Evolutionary conservation across 2,329 filamentous ascomycete species (phyloP), one percentile per base, ranked within the genome.

Genomic region (Setomelanomma holmii): DNA sequence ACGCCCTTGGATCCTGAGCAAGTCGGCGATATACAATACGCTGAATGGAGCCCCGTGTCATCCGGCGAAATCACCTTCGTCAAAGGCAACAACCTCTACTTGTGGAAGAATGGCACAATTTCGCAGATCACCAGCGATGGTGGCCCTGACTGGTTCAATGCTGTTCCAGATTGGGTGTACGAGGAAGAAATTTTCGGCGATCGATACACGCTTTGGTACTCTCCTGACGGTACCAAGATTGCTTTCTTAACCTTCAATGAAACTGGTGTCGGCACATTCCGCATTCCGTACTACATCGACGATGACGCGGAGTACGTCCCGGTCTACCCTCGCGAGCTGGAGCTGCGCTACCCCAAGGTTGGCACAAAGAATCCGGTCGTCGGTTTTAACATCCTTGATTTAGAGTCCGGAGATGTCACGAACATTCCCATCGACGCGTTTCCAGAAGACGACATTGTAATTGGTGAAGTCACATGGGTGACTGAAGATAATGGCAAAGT

Each of bases 381-480:
- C 1, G 75, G 80, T 14, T 79, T 89, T 55, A 84, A 84, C 47
- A 66, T 90, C 1, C 73, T 89, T 2, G 76, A 83, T 17, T 68
- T 89, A 11, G 75, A 75, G 3, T 76, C 77, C 2, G 75, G 78
- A 5, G 72, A 81, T 36, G 74, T 76, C 40, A 75, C 75, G 1
- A 63, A 76, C 0, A 73, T 88, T 2, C 67, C 80, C 0, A 79
- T 88, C 17, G 79, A 84, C 14, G 84, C 82, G 0, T 89, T 86
- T 65, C 74, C 81, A 7, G 76, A 79, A 0, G 80, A 87, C 7
- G 84, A 89, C 46, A 76, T 87, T 21, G 82, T 90, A 42, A 81
- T 90, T 43, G 86, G 87, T 2, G 87, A 90, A 67, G 82, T 90
- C 4, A 80, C 82, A 0, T 90, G 88, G 88, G 75, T 89, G 17